Evolutionary conservation across 331 rosid species (phyloP).

Genomic region (Quercus lobata): DNA sequence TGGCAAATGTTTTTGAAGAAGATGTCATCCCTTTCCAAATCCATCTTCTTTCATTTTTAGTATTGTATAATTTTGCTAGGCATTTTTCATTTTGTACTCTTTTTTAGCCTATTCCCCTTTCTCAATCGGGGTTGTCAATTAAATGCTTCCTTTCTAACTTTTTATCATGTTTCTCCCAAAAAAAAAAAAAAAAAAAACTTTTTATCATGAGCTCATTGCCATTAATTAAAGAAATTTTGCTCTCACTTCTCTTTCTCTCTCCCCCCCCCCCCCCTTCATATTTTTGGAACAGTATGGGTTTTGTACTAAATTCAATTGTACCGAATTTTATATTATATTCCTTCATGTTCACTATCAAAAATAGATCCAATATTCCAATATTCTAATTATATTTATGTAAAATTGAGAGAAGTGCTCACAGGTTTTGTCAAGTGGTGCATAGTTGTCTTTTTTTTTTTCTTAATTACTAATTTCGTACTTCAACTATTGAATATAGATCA

Average conservation of each 20-base stretch:
- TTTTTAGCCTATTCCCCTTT: conserved; percentile 5
- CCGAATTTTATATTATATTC: too few relatives aligned
- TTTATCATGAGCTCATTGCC: conserved; percentile 6
- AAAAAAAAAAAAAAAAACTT: neutral
- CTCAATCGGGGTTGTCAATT: neutral
- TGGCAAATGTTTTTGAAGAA: neutral
- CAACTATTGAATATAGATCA: too few relatives aligned
- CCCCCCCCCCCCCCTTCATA: neutral
- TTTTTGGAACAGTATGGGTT: neutral
- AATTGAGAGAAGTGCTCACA: too few relatives aligned
- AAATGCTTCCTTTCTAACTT: conserved; percentile 6
- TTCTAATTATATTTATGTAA: too few relatives aligned
- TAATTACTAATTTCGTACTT: too few relatives aligned
- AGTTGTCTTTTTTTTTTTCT: too few relatives aligned
- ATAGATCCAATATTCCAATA: too few relatives aligned
- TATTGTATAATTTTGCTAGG: conserved; percentile 23
- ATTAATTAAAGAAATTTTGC: conserved; percentile 2
- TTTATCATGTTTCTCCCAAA: neutral
- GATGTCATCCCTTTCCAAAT: conserved; percentile 14
- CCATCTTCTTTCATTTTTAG: neutral
- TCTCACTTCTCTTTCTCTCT: neutral
- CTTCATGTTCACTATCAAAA: too few relatives aligned
- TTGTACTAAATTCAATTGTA: neutral
- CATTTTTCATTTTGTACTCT: conserved; percentile 6
- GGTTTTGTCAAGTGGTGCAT: too few relatives aligned